These are phyloP conservation scores for Venturia nashicola DNA, from an alignment of 2,329 filamentous ascomycete genomes.

Conservation along the genomic window DNA sequence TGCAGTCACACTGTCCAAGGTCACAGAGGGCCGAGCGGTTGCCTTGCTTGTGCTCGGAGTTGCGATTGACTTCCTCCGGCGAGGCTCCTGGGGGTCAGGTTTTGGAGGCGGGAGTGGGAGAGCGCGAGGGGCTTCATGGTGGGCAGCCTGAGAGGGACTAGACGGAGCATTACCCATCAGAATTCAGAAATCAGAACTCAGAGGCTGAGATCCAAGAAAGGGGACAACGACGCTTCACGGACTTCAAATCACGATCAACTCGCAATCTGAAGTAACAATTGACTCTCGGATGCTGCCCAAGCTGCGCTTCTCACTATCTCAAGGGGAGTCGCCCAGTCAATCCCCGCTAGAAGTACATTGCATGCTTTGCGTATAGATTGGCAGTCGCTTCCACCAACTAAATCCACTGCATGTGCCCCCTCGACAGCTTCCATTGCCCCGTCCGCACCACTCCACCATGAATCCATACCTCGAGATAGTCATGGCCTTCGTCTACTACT, in stretches of 20 bases:
- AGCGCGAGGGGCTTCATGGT: not conserved
- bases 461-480: constrained; percentile 2
- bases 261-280: not conserved
- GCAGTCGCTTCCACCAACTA: not conserved
- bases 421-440: not conserved
- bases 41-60: not conserved
- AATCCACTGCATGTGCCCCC: not conserved
- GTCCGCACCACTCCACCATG: not conserved
- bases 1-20: not conserved
- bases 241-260: not conserved
- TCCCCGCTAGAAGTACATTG: not conserved
- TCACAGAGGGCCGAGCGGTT: not conserved
- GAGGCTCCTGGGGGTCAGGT: not conserved
- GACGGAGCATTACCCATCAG: not conserved
- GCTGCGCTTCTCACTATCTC: too few relatives aligned
- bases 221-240: too few relatives aligned
- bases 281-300: not conserved
- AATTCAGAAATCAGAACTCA: too few relatives aligned
- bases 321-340: not conserved
- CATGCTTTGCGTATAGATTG: not conserved
- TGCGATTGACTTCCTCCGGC: not conserved
- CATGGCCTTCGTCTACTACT: not conserved
- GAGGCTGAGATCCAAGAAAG: too few relatives aligned
- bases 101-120: not conserved
- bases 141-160: not conserved